Percentiles rank a stretch among this genome's conserved stretches.
Evolutionary conservation across 257 asterid species (phyloP).

Genomic region (Petunia secreta): DNA sequence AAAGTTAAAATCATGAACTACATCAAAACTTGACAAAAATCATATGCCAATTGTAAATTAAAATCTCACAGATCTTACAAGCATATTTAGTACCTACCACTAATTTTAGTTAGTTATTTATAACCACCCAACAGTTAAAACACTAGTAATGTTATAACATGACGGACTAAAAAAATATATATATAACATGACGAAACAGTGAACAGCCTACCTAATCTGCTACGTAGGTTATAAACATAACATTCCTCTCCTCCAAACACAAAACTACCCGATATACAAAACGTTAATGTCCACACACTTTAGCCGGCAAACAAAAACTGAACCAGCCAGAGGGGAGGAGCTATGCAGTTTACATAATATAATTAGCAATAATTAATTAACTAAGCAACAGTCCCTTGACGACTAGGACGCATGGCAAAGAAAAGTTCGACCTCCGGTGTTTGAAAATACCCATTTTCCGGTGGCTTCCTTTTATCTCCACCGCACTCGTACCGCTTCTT

Average conservation of each 20-base stretch:
- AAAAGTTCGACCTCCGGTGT: conserved; percentile 28
- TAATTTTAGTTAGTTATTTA: no score
- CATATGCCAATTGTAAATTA: no score
- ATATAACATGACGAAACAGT: no score
- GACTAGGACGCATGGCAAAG: conserved; percentile 19
- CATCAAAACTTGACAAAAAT: no score
- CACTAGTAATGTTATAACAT: no score
- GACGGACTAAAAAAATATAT: no score
- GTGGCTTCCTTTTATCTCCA: conserved; percentile 10
- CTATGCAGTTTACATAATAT: not conserved
- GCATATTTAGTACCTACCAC: no score
- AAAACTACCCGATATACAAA: not conserved
- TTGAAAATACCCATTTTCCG: conserved; percentile 28
- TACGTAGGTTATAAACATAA: not conserved
- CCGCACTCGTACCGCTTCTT: conserved; percentile 28
- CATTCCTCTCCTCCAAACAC: not conserved
- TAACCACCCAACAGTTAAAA: no score
- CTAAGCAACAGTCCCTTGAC: not conserved
- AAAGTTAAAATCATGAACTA: no score
- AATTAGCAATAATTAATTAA: not conserved
- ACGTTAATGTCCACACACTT: not conserved
- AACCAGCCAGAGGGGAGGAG: not conserved
- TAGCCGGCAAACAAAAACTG: not conserved
- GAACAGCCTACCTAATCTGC: no score
- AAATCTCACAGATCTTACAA: no score